phyloP scores from a whole-genome alignment of 2,329 filamentous ascomycete genomes.

The Nakataea oryzae region DNA sequence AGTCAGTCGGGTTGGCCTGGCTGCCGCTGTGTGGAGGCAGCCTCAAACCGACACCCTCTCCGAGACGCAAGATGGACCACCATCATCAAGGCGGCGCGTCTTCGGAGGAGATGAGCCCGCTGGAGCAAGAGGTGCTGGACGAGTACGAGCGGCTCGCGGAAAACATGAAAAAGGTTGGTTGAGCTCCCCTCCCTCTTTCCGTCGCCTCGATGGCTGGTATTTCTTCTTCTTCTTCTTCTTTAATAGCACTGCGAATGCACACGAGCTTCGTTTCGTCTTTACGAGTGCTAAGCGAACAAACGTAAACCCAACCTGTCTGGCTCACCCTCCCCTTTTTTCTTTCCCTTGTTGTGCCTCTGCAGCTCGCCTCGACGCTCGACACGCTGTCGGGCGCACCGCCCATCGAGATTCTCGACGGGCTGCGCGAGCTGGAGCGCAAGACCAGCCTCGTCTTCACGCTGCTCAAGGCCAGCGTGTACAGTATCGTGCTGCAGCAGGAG shows the following conservation, averaged over 20 bases:
- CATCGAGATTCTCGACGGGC: conserved; percentile 73
- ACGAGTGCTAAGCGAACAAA: too few species aligned
- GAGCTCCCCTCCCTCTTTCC: conserved; percentile 8
- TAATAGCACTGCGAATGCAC: too few species aligned
- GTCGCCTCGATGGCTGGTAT: too few species aligned
- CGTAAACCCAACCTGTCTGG: too few species aligned
- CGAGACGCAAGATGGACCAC: conserved; percentile 11
- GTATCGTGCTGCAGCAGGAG: conserved; percentile 96
- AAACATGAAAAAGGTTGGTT: conserved; percentile 93
- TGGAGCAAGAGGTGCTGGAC: conserved; percentile 90
- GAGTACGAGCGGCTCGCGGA: conserved; percentile 81
- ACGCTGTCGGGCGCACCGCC: conserved; percentile 61
- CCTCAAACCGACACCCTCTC: background rate
- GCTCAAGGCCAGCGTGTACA: conserved; percentile 96
- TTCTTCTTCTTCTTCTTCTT: background rate
- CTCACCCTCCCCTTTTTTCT: too few species aligned
- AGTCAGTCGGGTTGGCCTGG: too few species aligned
- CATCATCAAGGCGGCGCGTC: conserved; percentile 5
- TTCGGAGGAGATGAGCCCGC: conserved; percentile 51
- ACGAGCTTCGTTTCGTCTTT: too few species aligned
- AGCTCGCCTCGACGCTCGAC: conserved; percentile 51
- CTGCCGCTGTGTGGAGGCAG: background rate
- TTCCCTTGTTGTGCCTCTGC: conserved; percentile 7
- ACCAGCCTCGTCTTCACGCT: conserved; percentile 91
- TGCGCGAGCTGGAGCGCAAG: conserved; percentile 85